Evolutionary conservation across 495 filamentous ascomycete species (phyloP), one percentile per base, ranked within the genome.

Genomic region (Xylaria castorea): DNA sequence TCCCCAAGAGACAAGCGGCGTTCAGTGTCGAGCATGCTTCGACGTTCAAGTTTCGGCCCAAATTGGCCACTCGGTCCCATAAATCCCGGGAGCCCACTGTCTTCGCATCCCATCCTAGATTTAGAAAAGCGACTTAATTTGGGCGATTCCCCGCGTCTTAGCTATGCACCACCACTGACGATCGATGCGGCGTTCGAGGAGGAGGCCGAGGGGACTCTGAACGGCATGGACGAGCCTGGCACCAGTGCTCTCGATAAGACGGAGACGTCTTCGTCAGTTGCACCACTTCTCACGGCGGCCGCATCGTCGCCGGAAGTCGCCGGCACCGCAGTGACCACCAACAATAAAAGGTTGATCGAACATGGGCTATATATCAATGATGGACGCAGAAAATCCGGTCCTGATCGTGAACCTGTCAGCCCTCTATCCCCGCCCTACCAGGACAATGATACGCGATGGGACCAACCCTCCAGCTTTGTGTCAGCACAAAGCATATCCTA

Each of bases 21-120:
- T 64, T 62, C 68, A 30, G 57, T 22, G 9, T 34, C 68, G n/a
- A 63, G 14, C n/a, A 34, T 32, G 16, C 22, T 46, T 46, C 38
- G 40, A 25, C 68, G 68, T 5, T 71, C 36, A 14, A 77, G 70
- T 69, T 74, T 66, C 53, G 64, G 70, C 1, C 73, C 71, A 1
- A 74, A 74, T 22, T 77, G 77, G 75, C 75, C 77, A 18, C 70
- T 77, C 32, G 63, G 71, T 3, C n/a, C 50, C 25, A 48, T 34
- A 8, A 71, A 53, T 61, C 63, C 63, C 6, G 50, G 44, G 7
- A 77, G 72, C 42, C 74, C 75, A 0, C 40, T 78, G 0, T 70
- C 53, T 12, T 58, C 71, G 12, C 77, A 78, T 53, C 77, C 77
- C 1, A 53, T 79, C 12, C 3, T 42, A 42, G 74, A 75, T 48